Conservation (phyloP, 2,329 filamentous ascomycete species). For the Penicillium rolfsii region DNA sequence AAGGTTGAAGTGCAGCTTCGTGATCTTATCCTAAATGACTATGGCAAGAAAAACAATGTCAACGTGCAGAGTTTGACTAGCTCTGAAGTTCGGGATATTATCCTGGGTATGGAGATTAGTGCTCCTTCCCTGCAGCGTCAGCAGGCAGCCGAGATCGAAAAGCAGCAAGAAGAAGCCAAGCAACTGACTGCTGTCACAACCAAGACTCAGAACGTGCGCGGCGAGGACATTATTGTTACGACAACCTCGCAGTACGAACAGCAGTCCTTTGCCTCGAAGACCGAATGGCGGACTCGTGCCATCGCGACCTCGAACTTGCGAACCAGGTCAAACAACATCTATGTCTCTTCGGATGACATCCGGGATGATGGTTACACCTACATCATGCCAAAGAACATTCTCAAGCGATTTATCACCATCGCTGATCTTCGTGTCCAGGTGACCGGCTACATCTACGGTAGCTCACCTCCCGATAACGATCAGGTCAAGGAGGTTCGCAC, state of each 20-base stretch:
- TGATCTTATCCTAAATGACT: conserved; percentile 96
- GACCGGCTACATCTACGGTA: conserved; percentile 91
- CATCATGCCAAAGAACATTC: conserved; percentile 98
- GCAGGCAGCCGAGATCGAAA: conserved; percentile 97
- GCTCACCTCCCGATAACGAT: conserved; percentile 89
- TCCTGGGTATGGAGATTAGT: conserved; percentile 98
- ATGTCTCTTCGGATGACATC: conserved; percentile 94
- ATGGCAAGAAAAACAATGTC: conserved; percentile 99
- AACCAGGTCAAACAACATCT: conserved; percentile 95
- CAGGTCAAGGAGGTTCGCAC: conserved; percentile 96
- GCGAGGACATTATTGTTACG: conserved; percentile 96
- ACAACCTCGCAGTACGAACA: conserved; percentile 98
- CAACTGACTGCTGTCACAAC: conserved; percentile 97
- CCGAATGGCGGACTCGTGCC: conserved; percentile 94
- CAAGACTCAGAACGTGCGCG: conserved; percentile 95
- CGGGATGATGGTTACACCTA: conserved; percentile 91
- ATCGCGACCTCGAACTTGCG: conserved; percentile 96
- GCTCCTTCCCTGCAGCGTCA: conserved; percentile 97
- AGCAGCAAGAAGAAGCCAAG: conserved; percentile 95
- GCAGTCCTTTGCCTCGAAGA: conserved; percentile 97
- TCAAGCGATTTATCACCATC: conserved; percentile 98
- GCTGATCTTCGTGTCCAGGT: conserved; percentile 96
- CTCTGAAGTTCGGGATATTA: conserved; percentile 97
- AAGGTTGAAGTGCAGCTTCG: conserved; percentile 97
- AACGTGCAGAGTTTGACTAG: conserved; percentile 96